Conservation (phyloP, 169 alveolate species). For the Neospora caninum region DNA sequence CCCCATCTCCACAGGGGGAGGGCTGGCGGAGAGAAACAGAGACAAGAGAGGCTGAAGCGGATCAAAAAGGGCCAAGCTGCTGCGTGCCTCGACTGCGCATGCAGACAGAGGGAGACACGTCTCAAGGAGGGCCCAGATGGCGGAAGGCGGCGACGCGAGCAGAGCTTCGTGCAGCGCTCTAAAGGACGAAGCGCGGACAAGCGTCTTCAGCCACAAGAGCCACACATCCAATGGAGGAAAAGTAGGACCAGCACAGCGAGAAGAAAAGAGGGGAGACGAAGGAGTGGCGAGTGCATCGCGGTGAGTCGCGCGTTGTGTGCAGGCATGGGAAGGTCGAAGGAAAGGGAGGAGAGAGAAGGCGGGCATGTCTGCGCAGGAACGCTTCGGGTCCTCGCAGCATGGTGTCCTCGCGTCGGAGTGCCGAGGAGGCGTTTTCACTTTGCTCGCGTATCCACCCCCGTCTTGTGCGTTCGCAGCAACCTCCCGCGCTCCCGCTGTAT, state of each 20-base stretch:
- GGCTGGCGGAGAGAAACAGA: background rate
- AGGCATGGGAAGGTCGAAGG: background rate
- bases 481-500: background rate
- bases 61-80: background rate
- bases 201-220: conserved; percentile 18
- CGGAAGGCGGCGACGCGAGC: background rate
- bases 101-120: background rate
- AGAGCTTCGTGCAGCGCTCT: background rate
- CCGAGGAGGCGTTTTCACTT: background rate
- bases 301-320: background rate
- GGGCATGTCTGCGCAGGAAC: background rate
- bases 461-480: background rate
- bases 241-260: background rate
- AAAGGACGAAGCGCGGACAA: background rate
- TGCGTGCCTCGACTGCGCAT: background rate
- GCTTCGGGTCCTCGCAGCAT: background rate
- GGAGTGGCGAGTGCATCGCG: background rate
- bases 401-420: background rate
- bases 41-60: background rate
- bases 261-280: background rate
- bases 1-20: background rate
- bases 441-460: background rate
- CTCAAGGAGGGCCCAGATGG: background rate
- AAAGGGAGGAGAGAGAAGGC: conserved; percentile 5
- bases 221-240: conserved; percentile 36